A percentile compares a stretch with the other conserved stretches of the same genome.
phyloP scores from a whole-genome alignment of 2,329 filamentous ascomycete genomes.

The Aureobasidium melanogenum region DNA sequence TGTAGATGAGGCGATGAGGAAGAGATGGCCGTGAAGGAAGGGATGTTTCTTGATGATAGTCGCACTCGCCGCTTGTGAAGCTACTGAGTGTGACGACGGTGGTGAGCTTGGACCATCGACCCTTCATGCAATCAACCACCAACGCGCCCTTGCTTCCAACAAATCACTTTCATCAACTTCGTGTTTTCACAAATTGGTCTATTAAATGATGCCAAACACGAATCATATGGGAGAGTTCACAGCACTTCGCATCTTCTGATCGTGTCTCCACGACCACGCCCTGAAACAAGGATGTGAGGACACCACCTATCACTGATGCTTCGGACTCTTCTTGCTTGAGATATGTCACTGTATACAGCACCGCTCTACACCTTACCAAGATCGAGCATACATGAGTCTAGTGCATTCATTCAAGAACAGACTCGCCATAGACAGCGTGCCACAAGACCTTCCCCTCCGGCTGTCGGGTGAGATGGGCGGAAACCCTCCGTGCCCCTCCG shows the following conservation, averaged over 20 bases:
- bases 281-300: background rate
- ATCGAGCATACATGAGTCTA: background rate
- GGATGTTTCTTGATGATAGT: background rate
- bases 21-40: background rate
- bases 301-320: background rate
- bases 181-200: background rate
- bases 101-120: background rate
- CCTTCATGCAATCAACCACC: background rate
- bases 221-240: background rate
- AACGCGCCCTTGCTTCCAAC: background rate
- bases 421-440: background rate
- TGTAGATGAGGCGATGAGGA: background rate
- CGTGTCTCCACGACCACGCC: background rate
- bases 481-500: slow-evolving; percentile 6
- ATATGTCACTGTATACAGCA: background rate
- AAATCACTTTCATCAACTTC: background rate
- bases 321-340: background rate
- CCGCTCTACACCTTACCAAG: background rate
- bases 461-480: background rate
- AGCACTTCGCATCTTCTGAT: background rate
- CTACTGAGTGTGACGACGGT: background rate
- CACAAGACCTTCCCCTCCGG: background rate
- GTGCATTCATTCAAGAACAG: too few relatives aligned
- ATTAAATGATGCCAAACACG: background rate
- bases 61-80: background rate